Evolutionary conservation across 192 early-diverging fungal genomes (phyloP).

Genomic region (Dispira parvispora): DNA sequence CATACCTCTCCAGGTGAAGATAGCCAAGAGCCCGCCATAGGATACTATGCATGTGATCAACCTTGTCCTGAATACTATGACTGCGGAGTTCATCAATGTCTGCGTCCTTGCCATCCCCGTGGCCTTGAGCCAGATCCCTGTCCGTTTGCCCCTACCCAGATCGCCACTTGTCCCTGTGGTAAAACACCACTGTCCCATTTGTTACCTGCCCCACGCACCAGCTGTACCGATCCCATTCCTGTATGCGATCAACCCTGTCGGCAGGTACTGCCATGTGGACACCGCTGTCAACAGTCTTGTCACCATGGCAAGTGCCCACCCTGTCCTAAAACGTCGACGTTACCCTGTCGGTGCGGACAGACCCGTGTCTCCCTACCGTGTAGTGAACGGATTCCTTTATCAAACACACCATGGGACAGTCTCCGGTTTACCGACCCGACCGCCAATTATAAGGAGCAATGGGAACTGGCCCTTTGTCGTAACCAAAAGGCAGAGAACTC

Average conservation of each 20-base stretch:
- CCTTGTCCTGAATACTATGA: slow-evolving; percentile 27
- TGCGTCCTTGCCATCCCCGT: slow-evolving; percentile 33
- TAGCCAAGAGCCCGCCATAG: slow-evolving; percentile 16
- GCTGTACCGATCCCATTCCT: slow-evolving; percentile 33
- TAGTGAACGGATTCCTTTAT: too few species aligned
- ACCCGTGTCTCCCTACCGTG: too few species aligned
- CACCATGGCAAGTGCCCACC: not conserved
- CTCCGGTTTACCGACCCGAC: too few species aligned
- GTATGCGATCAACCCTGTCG: not conserved
- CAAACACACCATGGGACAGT: too few species aligned
- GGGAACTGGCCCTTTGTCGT: too few species aligned
- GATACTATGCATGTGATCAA: slow-evolving; percentile 33
- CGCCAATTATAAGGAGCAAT: too few species aligned
- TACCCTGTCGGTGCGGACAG: not conserved
- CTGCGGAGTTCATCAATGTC: slow-evolving; percentile 35
- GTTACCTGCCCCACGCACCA: slow-evolving; percentile 15
- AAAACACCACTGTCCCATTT: slow-evolving; percentile 19
- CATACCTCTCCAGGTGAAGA: slow-evolving; percentile 14
- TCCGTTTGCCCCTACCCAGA: slow-evolving; percentile 28
- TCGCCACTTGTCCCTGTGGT: slow-evolving; percentile 37
- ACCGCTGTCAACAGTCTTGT: not conserved
- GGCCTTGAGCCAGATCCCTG: slow-evolving; percentile 23
- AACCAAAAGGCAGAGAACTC: too few species aligned
- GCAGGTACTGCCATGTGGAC: not conserved
- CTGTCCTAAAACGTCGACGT: not conserved